Evolutionary conservation across 2,329 filamentous ascomycete species (phyloP).

Genomic region (Claviceps humidiphila): DNA sequence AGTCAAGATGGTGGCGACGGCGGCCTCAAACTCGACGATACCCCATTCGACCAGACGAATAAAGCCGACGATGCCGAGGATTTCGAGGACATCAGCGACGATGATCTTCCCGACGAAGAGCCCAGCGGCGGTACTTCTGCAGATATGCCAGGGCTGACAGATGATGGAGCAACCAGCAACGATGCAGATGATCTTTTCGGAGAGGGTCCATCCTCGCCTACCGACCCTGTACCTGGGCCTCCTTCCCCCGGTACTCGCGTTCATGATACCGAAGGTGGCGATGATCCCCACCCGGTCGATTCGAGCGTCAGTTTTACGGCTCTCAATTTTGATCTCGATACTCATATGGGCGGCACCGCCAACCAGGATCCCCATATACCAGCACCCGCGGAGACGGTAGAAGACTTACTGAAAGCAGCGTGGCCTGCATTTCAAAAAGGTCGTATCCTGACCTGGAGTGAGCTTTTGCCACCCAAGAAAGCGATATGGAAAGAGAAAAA

Average conservation of each 20-base stretch:
- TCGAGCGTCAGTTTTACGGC: slow-evolving; percentile 23
- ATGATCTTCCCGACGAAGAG: slow-evolving; percentile 76
- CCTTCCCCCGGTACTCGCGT: slow-evolving; percentile 32
- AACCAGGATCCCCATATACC: slow-evolving; percentile 53
- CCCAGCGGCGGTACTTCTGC: slow-evolving; percentile 26
- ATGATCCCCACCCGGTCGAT: slow-evolving; percentile 20
- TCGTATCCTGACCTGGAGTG: slow-evolving; percentile 63
- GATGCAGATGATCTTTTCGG: slow-evolving; percentile 58
- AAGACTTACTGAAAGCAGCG: slow-evolving; percentile 63
- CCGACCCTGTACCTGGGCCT: slow-evolving; percentile 26
- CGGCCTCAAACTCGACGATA: slow-evolving; percentile 29
- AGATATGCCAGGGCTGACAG: slow-evolving; percentile 41
- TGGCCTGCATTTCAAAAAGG: slow-evolving; percentile 73
- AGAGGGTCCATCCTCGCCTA: slow-evolving; percentile 40
- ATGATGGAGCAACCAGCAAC: slow-evolving; percentile 47
- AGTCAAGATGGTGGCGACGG: slow-evolving; percentile 26
- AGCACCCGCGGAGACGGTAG: slow-evolving; percentile 55
- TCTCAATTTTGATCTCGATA: slow-evolving; percentile 36
- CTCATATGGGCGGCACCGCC: slow-evolving; percentile 25
- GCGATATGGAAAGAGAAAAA: slow-evolving; percentile 68
- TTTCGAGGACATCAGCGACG: slow-evolving; percentile 82
- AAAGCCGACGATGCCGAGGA: slow-evolving; percentile 91
- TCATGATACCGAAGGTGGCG: slow-evolving; percentile 24
- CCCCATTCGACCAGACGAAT: slow-evolving; percentile 48
- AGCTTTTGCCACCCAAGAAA: slow-evolving; percentile 69